These are phyloP conservation scores for Arthromyces matolae DNA, from an alignment of 768 basidiomycete species.

Conservation along the genomic window DNA sequence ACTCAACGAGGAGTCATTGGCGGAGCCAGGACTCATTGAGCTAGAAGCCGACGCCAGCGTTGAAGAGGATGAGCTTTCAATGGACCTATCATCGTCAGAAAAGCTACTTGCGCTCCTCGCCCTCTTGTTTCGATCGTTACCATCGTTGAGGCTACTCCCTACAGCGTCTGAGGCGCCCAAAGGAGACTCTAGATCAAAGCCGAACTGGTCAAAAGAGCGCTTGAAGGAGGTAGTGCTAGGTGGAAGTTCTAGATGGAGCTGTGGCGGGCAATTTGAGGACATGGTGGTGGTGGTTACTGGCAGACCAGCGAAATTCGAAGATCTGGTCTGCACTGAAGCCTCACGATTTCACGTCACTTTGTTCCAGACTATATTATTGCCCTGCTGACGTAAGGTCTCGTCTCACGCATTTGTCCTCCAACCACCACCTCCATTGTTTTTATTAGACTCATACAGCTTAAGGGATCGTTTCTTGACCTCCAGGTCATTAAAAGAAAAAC, in stretches of 20 bases:
- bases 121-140: constrained; percentile 53
- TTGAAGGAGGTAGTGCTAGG: constrained; percentile 53
- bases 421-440: too few species aligned
- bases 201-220: constrained; percentile 56
- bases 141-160: constrained; percentile 30
- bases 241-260: constrained; percentile 51
- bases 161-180: constrained; percentile 18
- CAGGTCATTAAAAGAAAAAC: too few species aligned
- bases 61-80: constrained; percentile 34
- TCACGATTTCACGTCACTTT: constrained; percentile 14
- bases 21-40: constrained; percentile 10
- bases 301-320: constrained; percentile 8
- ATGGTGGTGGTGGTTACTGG: constrained; percentile 31
- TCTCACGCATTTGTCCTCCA: not conserved
- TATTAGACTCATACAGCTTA: too few species aligned
- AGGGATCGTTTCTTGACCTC: too few species aligned
- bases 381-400: constrained; percentile 12
- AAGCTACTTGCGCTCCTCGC: constrained; percentile 52
- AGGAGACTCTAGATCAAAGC: constrained; percentile 53
- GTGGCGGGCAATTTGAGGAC: constrained; percentile 45
- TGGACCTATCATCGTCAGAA: constrained; percentile 34
- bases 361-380: constrained; percentile 5
- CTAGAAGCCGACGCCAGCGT: constrained; percentile 27
- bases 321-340: constrained; percentile 12
- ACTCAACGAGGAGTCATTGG: constrained; percentile 3